These are phyloP conservation scores for Pichia phayaonensis DNA, from an alignment of 805 yeast species.

Conservation along the genomic window DNA sequence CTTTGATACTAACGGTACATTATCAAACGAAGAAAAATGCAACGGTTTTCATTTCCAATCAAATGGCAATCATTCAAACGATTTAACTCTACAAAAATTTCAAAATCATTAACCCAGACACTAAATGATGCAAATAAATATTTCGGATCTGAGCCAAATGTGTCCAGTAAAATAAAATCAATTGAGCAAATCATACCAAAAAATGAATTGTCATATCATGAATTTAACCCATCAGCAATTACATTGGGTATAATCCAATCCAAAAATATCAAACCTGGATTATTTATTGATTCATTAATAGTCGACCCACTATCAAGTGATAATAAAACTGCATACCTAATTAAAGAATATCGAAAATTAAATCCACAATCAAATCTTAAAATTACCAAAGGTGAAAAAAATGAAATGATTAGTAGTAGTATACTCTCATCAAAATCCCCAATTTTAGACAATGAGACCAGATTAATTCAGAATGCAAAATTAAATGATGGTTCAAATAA, in stretches of 20 bases:
- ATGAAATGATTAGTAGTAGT: slow-evolving; percentile 9
- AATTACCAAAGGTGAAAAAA: slow-evolving; percentile 11
- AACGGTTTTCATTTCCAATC: neutral
- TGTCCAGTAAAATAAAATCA: slow-evolving; percentile 13
- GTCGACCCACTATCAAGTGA: slow-evolving; percentile 26
- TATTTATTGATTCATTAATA: slow-evolving; percentile 21
- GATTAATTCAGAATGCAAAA: slow-evolving; percentile 24
- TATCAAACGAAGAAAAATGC: neutral
- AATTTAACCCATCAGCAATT: slow-evolving; percentile 19
- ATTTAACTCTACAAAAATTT: neutral
- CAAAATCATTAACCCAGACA: neutral
- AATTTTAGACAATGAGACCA: slow-evolving; percentile 21
- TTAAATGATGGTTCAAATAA: slow-evolving; percentile 16
- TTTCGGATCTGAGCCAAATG: slow-evolving; percentile 3
- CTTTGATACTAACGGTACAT: neutral
- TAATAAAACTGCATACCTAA: slow-evolving; percentile 14
- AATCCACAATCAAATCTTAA: slow-evolving; percentile 11
- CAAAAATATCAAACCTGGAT: slow-evolving; percentile 13
- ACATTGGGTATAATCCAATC: slow-evolving; percentile 25
- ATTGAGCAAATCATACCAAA: slow-evolving; percentile 14
- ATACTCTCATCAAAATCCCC: slow-evolving; percentile 23
- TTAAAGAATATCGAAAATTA: slow-evolving; percentile 9
- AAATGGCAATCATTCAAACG: neutral
- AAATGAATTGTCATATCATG: neutral
- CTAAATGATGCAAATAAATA: neutral